phyloP scores from a whole-genome alignment of 495 filamentous ascomycete genomes.

The Polyplosphaeria fusca region DNA sequence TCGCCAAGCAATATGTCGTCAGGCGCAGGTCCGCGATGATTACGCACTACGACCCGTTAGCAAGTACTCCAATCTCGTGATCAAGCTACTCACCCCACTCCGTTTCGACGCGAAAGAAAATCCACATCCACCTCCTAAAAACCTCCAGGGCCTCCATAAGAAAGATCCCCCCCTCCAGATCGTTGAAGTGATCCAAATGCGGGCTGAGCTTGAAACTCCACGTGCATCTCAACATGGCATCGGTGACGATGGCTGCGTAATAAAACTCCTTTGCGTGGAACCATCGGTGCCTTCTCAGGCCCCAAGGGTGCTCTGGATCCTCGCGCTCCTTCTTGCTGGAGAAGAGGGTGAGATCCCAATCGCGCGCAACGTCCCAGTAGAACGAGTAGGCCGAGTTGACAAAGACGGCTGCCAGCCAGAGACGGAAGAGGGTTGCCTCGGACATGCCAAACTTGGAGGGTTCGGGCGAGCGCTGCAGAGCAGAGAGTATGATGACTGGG shows the following conservation, averaged over 20 bases:
- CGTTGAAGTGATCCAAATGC: conserved; percentile 73
- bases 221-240: conserved; percentile 78
- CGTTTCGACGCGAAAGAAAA: conserved; percentile 89
- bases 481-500: conserved; percentile 77
- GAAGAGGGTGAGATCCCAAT: conserved; percentile 95
- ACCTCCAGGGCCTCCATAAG: conserved; percentile 84
- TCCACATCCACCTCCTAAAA: conserved; percentile 88
- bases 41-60: conserved; percentile 49
- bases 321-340: conserved; percentile 46
- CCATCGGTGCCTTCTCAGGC: conserved; percentile 67
- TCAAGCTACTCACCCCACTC: conserved; percentile 65
- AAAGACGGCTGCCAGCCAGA: conserved; percentile 60
- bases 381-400: conserved; percentile 89
- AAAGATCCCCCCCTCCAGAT: conserved; percentile 83
- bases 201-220: conserved; percentile 84
- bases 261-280: conserved; percentile 70
- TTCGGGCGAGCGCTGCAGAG: conserved; percentile 67
- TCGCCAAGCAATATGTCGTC: conserved; percentile 57
- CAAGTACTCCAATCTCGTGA: background rate
- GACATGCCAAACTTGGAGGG: conserved; percentile 53
- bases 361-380: conserved; percentile 95
- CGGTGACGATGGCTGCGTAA: conserved; percentile 74
- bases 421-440: conserved; percentile 54
- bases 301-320: conserved; percentile 66
- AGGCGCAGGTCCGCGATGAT: conserved; percentile 50